These are phyloP conservation scores for Copromyces sp. DNA, from an alignment of 495 filamentous ascomycete genomes.

Conservation along the genomic window DNA sequence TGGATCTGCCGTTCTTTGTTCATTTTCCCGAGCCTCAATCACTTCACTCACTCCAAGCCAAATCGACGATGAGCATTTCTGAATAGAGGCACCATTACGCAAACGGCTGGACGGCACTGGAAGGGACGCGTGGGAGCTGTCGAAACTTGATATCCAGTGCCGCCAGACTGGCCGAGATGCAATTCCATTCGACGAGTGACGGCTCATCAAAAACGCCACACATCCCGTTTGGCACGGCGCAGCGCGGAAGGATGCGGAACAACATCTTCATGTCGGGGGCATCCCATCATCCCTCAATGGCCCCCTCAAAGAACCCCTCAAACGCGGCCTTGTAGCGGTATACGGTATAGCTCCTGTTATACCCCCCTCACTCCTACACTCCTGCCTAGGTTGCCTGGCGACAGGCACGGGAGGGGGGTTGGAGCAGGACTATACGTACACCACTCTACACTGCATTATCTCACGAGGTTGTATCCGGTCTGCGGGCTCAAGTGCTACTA, in stretches of 20 bases:
- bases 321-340: not conserved
- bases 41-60: not conserved
- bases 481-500: not conserved
- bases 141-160: slow-evolving; percentile 3
- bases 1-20: not conserved
- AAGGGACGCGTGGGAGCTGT: not conserved
- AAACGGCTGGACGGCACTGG: not conserved
- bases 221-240: slow-evolving; percentile 7
- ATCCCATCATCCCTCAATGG: not conserved
- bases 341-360: not conserved
- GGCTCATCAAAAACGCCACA: slow-evolving; percentile 10
- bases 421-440: not conserved
- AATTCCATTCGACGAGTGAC: not conserved
- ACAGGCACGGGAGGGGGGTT: not conserved
- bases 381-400: not conserved
- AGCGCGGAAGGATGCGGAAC: slow-evolving; percentile 24
- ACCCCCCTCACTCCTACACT: not conserved
- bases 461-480: not conserved
- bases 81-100: not conserved
- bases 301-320: not conserved
- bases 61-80: not conserved
- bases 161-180: slow-evolving; percentile 3
- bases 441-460: not conserved
- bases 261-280: not conserved
- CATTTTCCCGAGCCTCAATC: not conserved